Base-by-base conservation (phyloP, 2,329 filamentous ascomycete species). In the Trichoderma endophyticum region DNA sequence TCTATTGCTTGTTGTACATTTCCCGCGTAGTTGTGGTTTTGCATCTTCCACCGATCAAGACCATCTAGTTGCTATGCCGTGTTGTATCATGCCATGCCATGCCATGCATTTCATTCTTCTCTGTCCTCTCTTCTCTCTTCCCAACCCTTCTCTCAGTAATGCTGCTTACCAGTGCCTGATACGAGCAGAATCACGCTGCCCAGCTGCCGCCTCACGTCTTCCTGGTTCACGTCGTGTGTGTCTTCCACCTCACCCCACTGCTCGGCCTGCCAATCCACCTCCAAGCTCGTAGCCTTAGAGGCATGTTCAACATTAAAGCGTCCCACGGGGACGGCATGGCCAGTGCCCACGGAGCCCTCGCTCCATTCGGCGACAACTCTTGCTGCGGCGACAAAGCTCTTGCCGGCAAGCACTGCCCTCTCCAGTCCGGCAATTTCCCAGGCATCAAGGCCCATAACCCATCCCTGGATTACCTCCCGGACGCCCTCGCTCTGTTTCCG, bases 241-340 rank as follows among this genome's bases (percentile, higher is more conserved):
- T 99, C 95, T 81, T 99, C 96, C 1, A 99, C 96, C 85, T 97
- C 95, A 9, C 96, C 96, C 95, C 96, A 98, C 82, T 92, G 91
- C 32, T 88, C 85, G 1, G 91, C 97, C 87, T 99, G 96, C 91
- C 94, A 98, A 74, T 89, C 87, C 18, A 97, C 93, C 84, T 99
- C 96, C 56, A 97, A 81, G 77, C 89, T 97, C 6, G 92, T 90
- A 15, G 92, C 91, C 77, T 87, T 86, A 0, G 93, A 91, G 1
- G 95, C 95, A 79, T 97, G 90, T 77, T 97, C 92, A 14, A 97
- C 90, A 0, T 93, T 92, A 79, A 97, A 98, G 71, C 73, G 77
- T 64, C 77, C 77, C 39, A 79, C 82, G 7, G 34, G 73, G 32
- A 74, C 75, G 9, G 76, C 66, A 6, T 80, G 83, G 73, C 83